phyloP scores from a whole-genome alignment of 495 filamentous ascomycete species.

The Diplogelasinospora grovesii region DNA sequence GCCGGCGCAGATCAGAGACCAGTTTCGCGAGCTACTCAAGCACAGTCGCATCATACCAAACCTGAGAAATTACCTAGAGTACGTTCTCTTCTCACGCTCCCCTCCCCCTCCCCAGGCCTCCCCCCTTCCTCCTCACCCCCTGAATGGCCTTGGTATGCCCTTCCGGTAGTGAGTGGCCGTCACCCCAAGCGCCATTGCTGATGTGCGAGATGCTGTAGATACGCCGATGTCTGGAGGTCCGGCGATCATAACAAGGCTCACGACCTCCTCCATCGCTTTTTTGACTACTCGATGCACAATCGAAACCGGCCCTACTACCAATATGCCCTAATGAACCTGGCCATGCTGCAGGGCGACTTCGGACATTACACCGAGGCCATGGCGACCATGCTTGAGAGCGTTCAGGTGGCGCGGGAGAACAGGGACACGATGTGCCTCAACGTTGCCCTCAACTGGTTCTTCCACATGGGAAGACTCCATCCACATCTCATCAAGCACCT shows the following conservation, averaged over 20 bases:
- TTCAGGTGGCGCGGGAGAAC: constrained; percentile 85
- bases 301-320: constrained; percentile 82
- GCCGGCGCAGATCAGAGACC: constrained; percentile 56
- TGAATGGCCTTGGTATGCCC: too few species aligned
- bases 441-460: constrained; percentile 95
- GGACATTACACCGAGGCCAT: constrained; percentile 88
- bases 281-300: constrained; percentile 93
- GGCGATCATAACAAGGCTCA: constrained; percentile 88
- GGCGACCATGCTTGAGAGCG: constrained; percentile 85
- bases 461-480: constrained; percentile 84
- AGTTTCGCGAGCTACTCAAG: constrained; percentile 60
- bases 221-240: constrained; percentile 82
- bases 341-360: constrained; percentile 91
- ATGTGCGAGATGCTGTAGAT: constrained; percentile 40
- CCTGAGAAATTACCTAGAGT: constrained; percentile 72
- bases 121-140: background rate
- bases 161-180: too few species aligned
- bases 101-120: background rate
- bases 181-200: too few species aligned
- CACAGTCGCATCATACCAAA: constrained; percentile 62
- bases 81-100: constrained; percentile 18
- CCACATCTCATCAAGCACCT: constrained; percentile 66
- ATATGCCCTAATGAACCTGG: constrained; percentile 90
- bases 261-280: constrained; percentile 89
- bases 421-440: constrained; percentile 89